phyloP scores from a whole-genome alignment of 768 basidiomycete species.

The Infundibulicybe gibba region DNA sequence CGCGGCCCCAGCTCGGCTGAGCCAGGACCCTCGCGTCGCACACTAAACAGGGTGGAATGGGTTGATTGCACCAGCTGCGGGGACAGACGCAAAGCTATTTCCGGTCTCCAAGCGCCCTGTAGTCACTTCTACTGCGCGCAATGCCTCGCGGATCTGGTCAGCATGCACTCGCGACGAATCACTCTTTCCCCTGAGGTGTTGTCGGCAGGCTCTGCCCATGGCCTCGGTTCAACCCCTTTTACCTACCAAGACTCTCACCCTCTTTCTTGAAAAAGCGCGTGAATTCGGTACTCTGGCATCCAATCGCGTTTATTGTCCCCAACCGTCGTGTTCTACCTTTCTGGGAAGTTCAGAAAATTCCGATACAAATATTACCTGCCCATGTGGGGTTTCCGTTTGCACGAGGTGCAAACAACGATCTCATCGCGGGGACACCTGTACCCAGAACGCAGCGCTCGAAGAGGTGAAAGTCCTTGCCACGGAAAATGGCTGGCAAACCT shows the following conservation, averaged over 20 bases:
- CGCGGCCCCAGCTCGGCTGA: no score
- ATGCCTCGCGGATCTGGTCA: constrained; percentile 39
- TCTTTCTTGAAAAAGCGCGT: constrained; percentile 35
- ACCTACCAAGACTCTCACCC: constrained; percentile 14
- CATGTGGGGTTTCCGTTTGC: constrained; percentile 39
- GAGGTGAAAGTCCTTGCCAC: constrained; percentile 43
- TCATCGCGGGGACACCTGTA: constrained; percentile 38
- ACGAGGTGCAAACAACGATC: constrained; percentile 42
- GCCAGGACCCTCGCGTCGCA: not conserved
- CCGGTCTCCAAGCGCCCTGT: constrained; percentile 39
- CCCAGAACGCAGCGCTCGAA: constrained; percentile 35
- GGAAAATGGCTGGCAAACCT: constrained; percentile 54
- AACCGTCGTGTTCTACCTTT: constrained; percentile 42
- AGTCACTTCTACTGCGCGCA: constrained; percentile 40
- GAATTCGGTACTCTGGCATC: constrained; percentile 42
- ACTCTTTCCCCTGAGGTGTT: constrained; percentile 51
- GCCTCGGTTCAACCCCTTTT: constrained; percentile 23
- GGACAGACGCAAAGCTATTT: constrained; percentile 12
- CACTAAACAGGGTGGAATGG: not conserved
- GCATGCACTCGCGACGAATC: constrained; percentile 45
- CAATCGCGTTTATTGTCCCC: constrained; percentile 50
- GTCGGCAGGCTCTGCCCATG: constrained; percentile 30
- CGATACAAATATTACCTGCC: constrained; percentile 27
- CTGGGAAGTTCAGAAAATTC: constrained; percentile 25
- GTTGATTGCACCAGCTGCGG: not conserved